Base-by-base conservation (phyloP, 495 filamentous ascomycete species). In the Amniculicola lignicola region DNA sequence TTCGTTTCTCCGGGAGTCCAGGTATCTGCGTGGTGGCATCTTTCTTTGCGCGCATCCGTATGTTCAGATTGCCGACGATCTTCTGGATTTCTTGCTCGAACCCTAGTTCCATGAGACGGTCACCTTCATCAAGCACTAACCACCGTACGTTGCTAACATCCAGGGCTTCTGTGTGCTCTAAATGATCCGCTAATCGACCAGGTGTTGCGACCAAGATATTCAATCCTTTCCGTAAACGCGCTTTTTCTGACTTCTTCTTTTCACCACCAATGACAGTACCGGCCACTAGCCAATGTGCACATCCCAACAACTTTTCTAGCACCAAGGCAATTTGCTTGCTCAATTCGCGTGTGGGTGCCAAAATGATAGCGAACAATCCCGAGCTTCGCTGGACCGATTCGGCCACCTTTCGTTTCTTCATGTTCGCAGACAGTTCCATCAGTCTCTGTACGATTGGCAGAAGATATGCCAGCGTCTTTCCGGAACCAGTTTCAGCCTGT, bases 211-310 rank as follows among this genome's bases (percentile, higher is more conserved):
- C 87, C 21, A 98, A 76, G 45, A 97, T 94, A 71, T 96, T 96
- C 56, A 96, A 74, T 1, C 93, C 93, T 68, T 96, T 97, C 57
- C 93, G 75, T 58, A 98, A 66, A 38, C 94, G 76, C 23, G 93
- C 89, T 68, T 98, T 98, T 68, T 98, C 93, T 1, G 88, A 90
- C 63, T 96, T 92, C 70, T 96, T 96, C 71, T 91, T 96, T 72
- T 97, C 91, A 19, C 93, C 93, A 68, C 93, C 93, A 59, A 90
- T 94, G 11, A 98, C 90, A 0, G 87, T 93, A 4, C 89, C 90
- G 19, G 84, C 83, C 0, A 97, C 93, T 38, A 98, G 81, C 90
- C 90, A 96, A 56, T 85, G 79, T 27, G 87, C 85, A 53, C 88
- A 91, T 42, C 87, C 82, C 18, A 96, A 74, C 14, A 98, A 70